A percentile compares a stretch with the other conserved stretches of the same genome.
Conservation (phyloP, 768 basidiomycete species). For the Auricularia cornea region DNA sequence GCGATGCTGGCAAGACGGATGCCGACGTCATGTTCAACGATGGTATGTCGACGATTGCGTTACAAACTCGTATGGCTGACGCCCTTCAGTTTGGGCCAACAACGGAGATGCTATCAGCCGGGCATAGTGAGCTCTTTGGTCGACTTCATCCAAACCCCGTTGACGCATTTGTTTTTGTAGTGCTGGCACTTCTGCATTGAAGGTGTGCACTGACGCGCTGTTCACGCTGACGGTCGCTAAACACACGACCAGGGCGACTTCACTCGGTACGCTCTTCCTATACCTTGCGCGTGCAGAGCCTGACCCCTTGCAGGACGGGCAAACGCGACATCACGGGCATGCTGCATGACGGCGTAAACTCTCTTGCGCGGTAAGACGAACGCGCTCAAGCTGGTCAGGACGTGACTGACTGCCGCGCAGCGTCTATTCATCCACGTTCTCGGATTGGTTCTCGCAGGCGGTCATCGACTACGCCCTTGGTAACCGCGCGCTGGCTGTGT, state of each 20-base stretch:
- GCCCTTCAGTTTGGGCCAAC: conserved; percentile 80
- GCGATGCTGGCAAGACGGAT: conserved; percentile 45
- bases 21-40: conserved; percentile 74
- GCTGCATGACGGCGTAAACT: conserved; percentile 94
- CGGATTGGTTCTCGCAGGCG: conserved; percentile 96
- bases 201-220: conserved; percentile 41
- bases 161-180: conserved; percentile 36
- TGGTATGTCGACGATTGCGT: conserved; percentile 33
- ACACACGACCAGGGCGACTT: conserved; percentile 59
- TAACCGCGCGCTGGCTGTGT: conserved; percentile 76
- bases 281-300: conserved; percentile 19
- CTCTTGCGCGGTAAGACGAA: conserved; percentile 56
- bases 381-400: conserved; percentile 9
- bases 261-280: conserved; percentile 47
- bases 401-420: conserved; percentile 25
- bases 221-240: not conserved
- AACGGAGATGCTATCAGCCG: conserved; percentile 94
- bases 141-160: not conserved
- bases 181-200: conserved; percentile 92
- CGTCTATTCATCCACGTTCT: conserved; percentile 82
- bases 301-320: conserved; percentile 52
- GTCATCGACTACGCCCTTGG: conserved; percentile 91
- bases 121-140: conserved; percentile 55
- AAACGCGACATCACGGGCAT: conserved; percentile 88
- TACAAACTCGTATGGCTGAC: not conserved